Evolutionary conservation across 306 rosid species (phyloP).

Genomic region (Medicago ruthenica): DNA sequence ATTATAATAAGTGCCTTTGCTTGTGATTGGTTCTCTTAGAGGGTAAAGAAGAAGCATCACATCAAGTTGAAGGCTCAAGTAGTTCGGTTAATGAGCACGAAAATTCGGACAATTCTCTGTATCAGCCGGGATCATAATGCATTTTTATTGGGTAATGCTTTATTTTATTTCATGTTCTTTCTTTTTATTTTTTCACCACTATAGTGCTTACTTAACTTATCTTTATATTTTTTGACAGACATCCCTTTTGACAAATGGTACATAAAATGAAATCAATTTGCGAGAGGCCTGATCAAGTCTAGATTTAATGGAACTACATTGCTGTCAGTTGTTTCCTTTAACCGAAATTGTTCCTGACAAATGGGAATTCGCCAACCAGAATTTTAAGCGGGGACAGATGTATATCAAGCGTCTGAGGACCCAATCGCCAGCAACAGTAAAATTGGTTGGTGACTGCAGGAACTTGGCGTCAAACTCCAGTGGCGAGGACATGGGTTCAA

Average conservation of each 20-base stretch:
- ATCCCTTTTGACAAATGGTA: neutral
- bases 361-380: constrained; percentile 93
- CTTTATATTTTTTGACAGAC: neutral
- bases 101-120: constrained; percentile 9
- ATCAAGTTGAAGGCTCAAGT: constrained; percentile 49
- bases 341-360: constrained; percentile 77
- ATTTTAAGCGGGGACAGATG: constrained; percentile 68
- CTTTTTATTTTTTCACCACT: neutral
- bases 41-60: constrained; percentile 51
- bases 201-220: neutral
- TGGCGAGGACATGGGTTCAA: constrained; percentile 77
- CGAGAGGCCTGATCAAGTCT: neutral
- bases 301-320: no score
- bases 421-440: neutral
- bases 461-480: constrained; percentile 62
- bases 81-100: neutral
- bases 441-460: constrained; percentile 45
- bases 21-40: constrained; percentile 69
- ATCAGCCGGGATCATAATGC: neutral
- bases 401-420: constrained; percentile 80
- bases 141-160: constrained; percentile 35
- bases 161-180: neutral
- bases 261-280: constrained; percentile 31
- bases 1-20: constrained; percentile 55
- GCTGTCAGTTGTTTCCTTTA: no score